phyloP scores from a whole-genome alignment of 1,284 basidiomycete species.

The Phenoliferia sp. region DNA sequence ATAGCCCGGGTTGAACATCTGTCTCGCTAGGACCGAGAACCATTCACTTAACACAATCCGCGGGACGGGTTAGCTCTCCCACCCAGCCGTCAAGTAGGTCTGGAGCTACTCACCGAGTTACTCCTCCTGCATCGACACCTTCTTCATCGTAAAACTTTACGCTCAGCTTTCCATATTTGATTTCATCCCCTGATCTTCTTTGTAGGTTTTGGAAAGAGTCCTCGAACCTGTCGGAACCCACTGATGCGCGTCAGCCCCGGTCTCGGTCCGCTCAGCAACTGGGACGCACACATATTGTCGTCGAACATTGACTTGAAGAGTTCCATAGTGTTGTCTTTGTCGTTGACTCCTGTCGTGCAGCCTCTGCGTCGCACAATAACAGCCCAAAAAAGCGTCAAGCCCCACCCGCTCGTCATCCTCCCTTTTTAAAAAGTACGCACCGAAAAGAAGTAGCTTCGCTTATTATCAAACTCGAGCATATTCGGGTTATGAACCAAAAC shows the following conservation, averaged over 20 bases:
- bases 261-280: background rate
- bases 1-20: conserved; percentile 99
- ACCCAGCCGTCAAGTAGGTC: background rate
- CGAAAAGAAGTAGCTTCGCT: conserved; percentile 82
- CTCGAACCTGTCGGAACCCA: conserved; percentile 88
- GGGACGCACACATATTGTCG: conserved; percentile 50
- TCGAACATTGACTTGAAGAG: conserved; percentile 86
- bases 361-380: conserved; percentile 48
- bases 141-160: conserved; percentile 96
- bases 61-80: background rate
- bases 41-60: conserved; percentile 17
- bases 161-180: conserved; percentile 96
- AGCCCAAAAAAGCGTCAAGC: too few relatives aligned
- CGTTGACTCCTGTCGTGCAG: conserved; percentile 74
- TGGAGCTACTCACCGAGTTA: conserved; percentile 76
- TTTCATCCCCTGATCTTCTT: conserved; percentile 86
- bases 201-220: conserved; percentile 93
- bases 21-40: conserved; percentile 87
- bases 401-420: conserved; percentile 5
- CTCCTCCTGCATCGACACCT: conserved; percentile 96
- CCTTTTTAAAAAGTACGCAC: conserved; percentile 7
- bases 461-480: conserved; percentile 99
- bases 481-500: conserved; percentile 92
- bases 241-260: background rate
- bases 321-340: conserved; percentile 70